Conservation (phyloP, 1,284 basidiomycete genomes). For the Papiliotrema fonsecae region DNA sequence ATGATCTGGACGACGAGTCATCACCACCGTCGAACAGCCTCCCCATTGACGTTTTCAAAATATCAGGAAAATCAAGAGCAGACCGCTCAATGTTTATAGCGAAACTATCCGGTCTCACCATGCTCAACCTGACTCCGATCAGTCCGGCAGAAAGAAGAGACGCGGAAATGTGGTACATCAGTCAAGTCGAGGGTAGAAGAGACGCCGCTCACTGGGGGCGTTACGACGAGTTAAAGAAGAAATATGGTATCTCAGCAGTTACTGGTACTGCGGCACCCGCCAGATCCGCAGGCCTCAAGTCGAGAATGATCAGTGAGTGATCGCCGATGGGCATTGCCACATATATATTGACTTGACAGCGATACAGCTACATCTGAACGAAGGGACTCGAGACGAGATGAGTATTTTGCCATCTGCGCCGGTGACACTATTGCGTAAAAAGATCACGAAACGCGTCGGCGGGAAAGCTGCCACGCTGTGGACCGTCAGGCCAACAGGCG, state of each 20-base stretch:
- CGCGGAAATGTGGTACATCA: constrained; percentile 78
- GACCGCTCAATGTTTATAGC: constrained; percentile 64
- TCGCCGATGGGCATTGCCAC: no score
- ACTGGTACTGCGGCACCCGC: background rate
- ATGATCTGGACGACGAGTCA: background rate
- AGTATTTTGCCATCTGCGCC: constrained; percentile 20
- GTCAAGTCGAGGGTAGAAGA: constrained; percentile 48
- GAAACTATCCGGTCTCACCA: constrained; percentile 59
- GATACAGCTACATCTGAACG: background rate
- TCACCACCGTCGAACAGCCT: background rate
- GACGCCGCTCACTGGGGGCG: constrained; percentile 18
- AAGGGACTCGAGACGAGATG: constrained; percentile 4
- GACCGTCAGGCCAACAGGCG: constrained; percentile 2
- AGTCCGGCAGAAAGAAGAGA: constrained; percentile 70
- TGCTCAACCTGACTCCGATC: constrained; percentile 67
- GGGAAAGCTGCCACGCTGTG: constrained; percentile 5
- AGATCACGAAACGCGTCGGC: constrained; percentile 10
- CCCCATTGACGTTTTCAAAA: background rate
- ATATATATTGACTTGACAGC: no score
- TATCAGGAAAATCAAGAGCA: constrained; percentile 47
- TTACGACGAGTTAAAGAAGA: constrained; percentile 22
- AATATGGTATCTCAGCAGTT: constrained; percentile 12
- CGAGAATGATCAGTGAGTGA: constrained; percentile 33
- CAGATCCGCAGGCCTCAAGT: constrained; percentile 12
- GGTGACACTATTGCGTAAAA: constrained; percentile 17